Evolutionary conservation across 352 stramenopile species (phyloP).

Genomic region (Pythium grandisporangium): DNA sequence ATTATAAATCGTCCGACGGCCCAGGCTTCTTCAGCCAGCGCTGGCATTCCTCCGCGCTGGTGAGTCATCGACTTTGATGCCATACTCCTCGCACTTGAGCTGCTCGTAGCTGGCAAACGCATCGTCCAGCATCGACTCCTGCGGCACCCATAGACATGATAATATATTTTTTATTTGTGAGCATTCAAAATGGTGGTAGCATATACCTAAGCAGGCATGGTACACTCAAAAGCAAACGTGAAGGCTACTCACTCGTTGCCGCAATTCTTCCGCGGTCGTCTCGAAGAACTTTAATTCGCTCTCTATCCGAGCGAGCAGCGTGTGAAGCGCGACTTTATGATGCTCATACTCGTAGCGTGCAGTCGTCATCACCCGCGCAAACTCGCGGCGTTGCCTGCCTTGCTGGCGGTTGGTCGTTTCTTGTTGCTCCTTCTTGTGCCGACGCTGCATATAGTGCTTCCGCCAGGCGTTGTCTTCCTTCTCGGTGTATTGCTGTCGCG

Average conservation of each 20-base stretch:
- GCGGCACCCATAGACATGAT: background rate
- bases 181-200: constrained; percentile 5
- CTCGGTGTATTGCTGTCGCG: too few species aligned
- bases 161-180: too few species aligned
- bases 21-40: constrained; percentile 8
- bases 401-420: background rate
- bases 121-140: constrained; percentile 56
- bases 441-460: background rate
- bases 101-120: constrained; percentile 42
- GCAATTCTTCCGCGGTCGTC: constrained; percentile 30
- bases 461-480: too few species aligned
- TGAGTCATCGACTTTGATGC: constrained; percentile 1
- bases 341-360: constrained; percentile 37
- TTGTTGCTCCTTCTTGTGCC: constrained; percentile 1
- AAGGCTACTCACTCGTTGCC: constrained; percentile 20
- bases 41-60: background rate
- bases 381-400: constrained; percentile 16
- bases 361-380: constrained; percentile 20
- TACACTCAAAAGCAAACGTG: background rate
- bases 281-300: constrained; percentile 50
- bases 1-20: too few species aligned
- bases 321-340: constrained; percentile 45
- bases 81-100: constrained; percentile 25
- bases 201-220: too few species aligned
- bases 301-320: constrained; percentile 36